Base-by-base conservation (phyloP, 202 grass and related monocot species). In the Panicum hallii region DNA sequence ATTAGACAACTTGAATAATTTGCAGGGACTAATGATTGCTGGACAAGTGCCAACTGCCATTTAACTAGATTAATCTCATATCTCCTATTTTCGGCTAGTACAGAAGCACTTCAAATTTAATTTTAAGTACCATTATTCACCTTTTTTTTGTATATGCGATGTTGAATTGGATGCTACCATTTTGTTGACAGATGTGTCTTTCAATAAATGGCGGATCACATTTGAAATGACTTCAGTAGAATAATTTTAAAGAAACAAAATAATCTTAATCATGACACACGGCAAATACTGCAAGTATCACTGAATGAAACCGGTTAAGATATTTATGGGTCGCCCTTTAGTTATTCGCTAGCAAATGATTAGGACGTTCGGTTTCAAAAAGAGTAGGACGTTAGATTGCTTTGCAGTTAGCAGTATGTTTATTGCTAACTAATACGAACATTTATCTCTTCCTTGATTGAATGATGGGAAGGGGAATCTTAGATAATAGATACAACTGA, bases 321-420 rank as follows among this genome's bases (percentile, higher is more conserved):
- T 74, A 15, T 65, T 12, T 49, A 63, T 61, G 41, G 6, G 63
- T 19, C 15, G 13, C 9, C 57, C 10, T 61, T 74, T 17, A 43
- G 42, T 62, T 65, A 53, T 83, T 74, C 19, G 17, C 16, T 50
- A 48, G 5, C 56, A 23, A 72, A 55, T 84, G 58, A 75, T 84
- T 84, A 54, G 58, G 13, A 66, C 43, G 47, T 45, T 32, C 19
- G 34, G 20, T 75, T 66, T 38, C 36, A 4, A 38, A 38, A 38
- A 4, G 36, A 75, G 75, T 84, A 54, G 58, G 13, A 66, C 43
- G 60, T 45, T 32, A 28, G 34, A 30, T 75, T 66, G 9, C 0
- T 83, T 66, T 23, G 5, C 5, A 16, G 46, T 38, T 72, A 14
- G 60, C 46, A 65, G 30, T 52, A 84, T 55, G 34, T 20, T 58